Percentiles rank a stretch among this genome's conserved stretches.
Conservation (phyloP, 495 filamentous ascomycete species). For the Neurospora africana region DNA sequence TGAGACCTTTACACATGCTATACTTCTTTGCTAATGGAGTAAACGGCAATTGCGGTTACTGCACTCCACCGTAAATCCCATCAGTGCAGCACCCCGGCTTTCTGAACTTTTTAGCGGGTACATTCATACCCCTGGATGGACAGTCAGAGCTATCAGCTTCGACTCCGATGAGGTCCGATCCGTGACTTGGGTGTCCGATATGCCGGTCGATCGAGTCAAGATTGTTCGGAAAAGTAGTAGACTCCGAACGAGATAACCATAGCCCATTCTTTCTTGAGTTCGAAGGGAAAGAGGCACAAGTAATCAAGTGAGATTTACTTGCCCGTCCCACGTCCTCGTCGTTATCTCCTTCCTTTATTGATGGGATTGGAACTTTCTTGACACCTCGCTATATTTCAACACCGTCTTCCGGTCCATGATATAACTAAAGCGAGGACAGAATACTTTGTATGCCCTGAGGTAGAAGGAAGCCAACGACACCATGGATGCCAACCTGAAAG, state of each 20-base stretch:
- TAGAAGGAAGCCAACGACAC: not conserved
- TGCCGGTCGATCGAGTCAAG: not conserved
- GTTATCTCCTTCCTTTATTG: not conserved
- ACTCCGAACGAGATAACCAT: not conserved
- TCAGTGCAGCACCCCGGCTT: not conserved
- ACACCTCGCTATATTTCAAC: not conserved
- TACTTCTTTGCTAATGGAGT: not conserved
- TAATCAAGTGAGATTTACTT: not conserved
- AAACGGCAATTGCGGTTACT: not conserved
- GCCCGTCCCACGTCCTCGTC: not conserved
- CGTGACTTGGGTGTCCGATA: not conserved
- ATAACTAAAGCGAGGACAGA: not conserved
- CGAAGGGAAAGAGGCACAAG: not conserved
- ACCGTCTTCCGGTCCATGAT: not conserved
- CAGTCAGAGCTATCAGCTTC: not conserved
- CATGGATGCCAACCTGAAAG: slow-evolving; percentile 9
- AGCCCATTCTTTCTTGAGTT: not conserved
- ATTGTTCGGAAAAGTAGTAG: not conserved
- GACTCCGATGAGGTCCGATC: not conserved
- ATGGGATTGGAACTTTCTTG: not conserved
- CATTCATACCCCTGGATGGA: not conserved
- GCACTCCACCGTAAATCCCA: not conserved
- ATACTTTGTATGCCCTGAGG: not conserved
- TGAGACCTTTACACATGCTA: not conserved
- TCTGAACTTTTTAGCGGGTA: not conserved